These are phyloP conservation scores for Huntiella savannae DNA, from an alignment of 2,329 filamentous ascomycete genomes.

Conservation along the genomic window DNA sequence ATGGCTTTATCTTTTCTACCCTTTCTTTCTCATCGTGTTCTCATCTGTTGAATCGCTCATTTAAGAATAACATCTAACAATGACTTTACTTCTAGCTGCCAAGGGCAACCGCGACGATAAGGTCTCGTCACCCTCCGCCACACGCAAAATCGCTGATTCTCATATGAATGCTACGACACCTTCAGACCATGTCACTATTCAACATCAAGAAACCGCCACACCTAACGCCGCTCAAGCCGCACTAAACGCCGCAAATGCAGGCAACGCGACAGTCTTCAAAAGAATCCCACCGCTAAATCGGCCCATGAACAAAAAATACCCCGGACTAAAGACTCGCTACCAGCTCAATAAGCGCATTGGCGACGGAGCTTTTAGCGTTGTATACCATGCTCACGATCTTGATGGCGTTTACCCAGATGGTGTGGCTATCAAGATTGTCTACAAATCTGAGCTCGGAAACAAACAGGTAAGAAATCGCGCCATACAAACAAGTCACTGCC, in stretches of 20 bases:
- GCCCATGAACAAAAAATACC: conserved; percentile 15
- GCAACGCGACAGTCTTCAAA: not conserved
- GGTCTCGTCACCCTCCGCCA: not conserved
- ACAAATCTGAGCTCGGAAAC: conserved; percentile 97
- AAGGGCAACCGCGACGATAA: conserved; percentile 9
- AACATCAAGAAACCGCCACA: conserved; percentile 6
- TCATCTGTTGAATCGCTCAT: not conserved
- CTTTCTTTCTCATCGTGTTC: not conserved
- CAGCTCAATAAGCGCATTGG: conserved; percentile 57
- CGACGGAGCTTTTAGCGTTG: conserved; percentile 95
- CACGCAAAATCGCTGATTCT: no score
- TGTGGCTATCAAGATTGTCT: conserved; percentile 94
- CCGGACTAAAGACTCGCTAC: conserved; percentile 42
- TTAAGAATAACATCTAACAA: not conserved
- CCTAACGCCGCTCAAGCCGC: not conserved
- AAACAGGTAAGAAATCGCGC: conserved; percentile 62
- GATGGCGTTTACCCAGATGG: conserved; percentile 49
- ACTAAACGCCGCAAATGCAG: not conserved
- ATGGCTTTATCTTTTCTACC: not conserved
- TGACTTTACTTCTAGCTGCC: not conserved
- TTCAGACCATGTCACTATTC: conserved; percentile 4
- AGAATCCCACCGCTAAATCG: not conserved
- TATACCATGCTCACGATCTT: conserved; percentile 70
- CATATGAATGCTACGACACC: not conserved
- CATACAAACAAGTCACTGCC: not conserved